phyloP scores from a whole-genome alignment of 2,329 filamentous ascomycete species.

The Didymella exigua region DNA sequence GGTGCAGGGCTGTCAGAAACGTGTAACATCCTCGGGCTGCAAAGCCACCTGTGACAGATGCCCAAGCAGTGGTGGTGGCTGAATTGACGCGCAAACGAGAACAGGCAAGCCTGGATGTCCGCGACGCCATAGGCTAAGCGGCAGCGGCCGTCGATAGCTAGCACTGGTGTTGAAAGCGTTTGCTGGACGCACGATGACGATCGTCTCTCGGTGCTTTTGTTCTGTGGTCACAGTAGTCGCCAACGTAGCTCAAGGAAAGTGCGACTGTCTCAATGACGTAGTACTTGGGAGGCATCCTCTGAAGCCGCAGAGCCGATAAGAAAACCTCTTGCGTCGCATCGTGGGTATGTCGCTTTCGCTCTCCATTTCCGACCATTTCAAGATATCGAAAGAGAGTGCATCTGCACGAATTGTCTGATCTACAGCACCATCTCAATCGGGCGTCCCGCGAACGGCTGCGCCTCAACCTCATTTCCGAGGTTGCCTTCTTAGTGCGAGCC shows the following conservation, averaged over 20 bases:
- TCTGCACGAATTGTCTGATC: slow-evolving; percentile 20
- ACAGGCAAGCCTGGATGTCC: neutral
- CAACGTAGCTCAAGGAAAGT: slow-evolving; percentile 10
- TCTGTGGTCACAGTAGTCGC: slow-evolving; percentile 1
- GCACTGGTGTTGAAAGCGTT: slow-evolving; percentile 6
- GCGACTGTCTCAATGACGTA: slow-evolving; percentile 14
- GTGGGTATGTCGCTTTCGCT: slow-evolving; percentile 1
- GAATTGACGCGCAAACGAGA: neutral
- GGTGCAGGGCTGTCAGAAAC: neutral
- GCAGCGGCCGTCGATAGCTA: slow-evolving; percentile 15
- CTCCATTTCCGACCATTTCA: slow-evolving; percentile 1
- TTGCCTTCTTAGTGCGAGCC: slow-evolving; percentile 7
- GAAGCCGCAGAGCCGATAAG: slow-evolving; percentile 18
- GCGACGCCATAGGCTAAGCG: slow-evolving; percentile 13
- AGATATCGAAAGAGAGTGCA: neutral
- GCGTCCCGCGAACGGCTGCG: slow-evolving; percentile 24
- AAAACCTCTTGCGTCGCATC: slow-evolving; percentile 14
- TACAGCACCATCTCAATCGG: slow-evolving; percentile 21
- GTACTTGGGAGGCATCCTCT: neutral
- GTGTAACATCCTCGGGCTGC: neutral
- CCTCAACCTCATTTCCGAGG: slow-evolving; percentile 23
- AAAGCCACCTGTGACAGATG: neutral
- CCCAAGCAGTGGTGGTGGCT: neutral
- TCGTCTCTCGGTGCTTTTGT: slow-evolving; percentile 14
- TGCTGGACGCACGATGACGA: slow-evolving; percentile 17